Percentiles rank a stretch among this genome's conserved stretches.
Evolutionary conservation across 345 rosid genomes (phyloP).

Genomic region (Salix udensis): DNA sequence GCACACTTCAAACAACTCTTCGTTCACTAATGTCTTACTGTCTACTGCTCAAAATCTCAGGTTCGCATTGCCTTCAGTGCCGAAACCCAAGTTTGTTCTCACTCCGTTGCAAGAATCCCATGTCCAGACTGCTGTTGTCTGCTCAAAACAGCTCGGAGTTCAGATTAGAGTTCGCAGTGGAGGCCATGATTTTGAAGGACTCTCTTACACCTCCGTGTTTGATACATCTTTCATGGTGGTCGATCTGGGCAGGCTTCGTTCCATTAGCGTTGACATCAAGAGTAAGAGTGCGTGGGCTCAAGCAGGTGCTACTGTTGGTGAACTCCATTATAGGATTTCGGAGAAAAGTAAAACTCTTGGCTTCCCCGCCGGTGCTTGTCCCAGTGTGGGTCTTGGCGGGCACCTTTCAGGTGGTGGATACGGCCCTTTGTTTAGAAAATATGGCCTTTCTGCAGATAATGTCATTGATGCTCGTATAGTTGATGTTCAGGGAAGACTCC

Average conservation of each 20-base stretch:
- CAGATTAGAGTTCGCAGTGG: constrained; percentile 25
- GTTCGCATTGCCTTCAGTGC: constrained; percentile 19
- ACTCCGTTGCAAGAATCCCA: constrained; percentile 28
- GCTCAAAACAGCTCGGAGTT: constrained; percentile 18
- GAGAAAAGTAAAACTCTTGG: constrained; percentile 17
- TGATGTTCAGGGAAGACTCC: constrained; percentile 11
- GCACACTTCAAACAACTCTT: constrained; percentile 19
- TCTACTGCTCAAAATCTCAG: constrained; percentile 30
- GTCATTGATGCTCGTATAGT: constrained; percentile 17
- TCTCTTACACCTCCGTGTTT: constrained; percentile 13
- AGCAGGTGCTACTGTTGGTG: constrained; percentile 24
- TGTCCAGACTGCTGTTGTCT: constrained; percentile 25
- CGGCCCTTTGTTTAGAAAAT: constrained; percentile 21
- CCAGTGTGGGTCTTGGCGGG: constrained; percentile 18
- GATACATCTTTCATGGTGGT: constrained; percentile 12
- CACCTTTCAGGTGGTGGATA: constrained; percentile 24
- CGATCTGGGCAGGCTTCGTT: constrained; percentile 16
- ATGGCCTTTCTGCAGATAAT: constrained; percentile 18
- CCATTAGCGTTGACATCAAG: neutral
- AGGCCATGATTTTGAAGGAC: constrained; percentile 23
- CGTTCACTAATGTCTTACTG: constrained; percentile 14
- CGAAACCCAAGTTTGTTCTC: constrained; percentile 24
- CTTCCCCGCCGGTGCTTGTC: constrained; percentile 17
- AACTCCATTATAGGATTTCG: constrained; percentile 10
- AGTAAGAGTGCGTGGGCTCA: constrained; percentile 18